Evolutionary conservation across 2,329 filamentous ascomycete species (phyloP).

Genomic region (Escovopsis sp.): DNA sequence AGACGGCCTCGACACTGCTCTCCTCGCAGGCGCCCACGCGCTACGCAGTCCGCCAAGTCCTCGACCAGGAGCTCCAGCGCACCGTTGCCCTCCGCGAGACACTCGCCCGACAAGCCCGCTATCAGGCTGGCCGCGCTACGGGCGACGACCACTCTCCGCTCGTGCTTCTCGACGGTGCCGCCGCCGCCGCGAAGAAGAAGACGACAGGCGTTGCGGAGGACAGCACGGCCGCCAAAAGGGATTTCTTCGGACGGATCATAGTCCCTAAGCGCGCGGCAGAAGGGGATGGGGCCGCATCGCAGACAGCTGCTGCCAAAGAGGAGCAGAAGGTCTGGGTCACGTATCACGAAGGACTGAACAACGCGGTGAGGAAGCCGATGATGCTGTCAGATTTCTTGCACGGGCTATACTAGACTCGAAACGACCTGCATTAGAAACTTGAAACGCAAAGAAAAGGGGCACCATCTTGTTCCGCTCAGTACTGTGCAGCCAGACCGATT

Average conservation of each 20-base stretch:
- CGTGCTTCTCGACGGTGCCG: conserved; percentile 3
- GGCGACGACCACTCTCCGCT: neutral
- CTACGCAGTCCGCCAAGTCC: conserved; percentile 85
- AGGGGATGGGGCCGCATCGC: conserved; percentile 24
- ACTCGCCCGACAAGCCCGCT: conserved; percentile 50
- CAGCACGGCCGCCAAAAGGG: conserved; percentile 40
- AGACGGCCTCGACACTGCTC: conserved; percentile 45
- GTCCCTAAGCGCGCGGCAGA: conserved; percentile 25
- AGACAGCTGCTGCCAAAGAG: conserved; percentile 25
- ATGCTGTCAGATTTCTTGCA: conserved; percentile 65
- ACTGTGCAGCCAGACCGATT: too few relatives aligned
- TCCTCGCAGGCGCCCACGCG: conserved; percentile 56
- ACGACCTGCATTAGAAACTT: neutral
- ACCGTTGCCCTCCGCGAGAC: conserved; percentile 53
- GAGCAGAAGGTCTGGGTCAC: conserved; percentile 65
- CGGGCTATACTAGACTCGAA: conserved; percentile 31
- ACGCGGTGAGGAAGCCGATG: conserved; percentile 81
- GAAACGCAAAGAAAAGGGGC: neutral
- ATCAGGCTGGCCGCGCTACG: conserved; percentile 32
- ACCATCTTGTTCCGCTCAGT: neutral
- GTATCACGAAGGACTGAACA: conserved; percentile 81
- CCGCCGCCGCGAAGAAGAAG: conserved; percentile 12
- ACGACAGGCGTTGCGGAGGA: conserved; percentile 17
- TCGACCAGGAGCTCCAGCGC: conserved; percentile 78
- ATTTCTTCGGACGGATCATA: conserved; percentile 75